These are phyloP conservation scores for Ceratorhiza oryzae-sativae DNA, from an alignment of 1,284 basidiomycete species.

Conservation along the genomic window DNA sequence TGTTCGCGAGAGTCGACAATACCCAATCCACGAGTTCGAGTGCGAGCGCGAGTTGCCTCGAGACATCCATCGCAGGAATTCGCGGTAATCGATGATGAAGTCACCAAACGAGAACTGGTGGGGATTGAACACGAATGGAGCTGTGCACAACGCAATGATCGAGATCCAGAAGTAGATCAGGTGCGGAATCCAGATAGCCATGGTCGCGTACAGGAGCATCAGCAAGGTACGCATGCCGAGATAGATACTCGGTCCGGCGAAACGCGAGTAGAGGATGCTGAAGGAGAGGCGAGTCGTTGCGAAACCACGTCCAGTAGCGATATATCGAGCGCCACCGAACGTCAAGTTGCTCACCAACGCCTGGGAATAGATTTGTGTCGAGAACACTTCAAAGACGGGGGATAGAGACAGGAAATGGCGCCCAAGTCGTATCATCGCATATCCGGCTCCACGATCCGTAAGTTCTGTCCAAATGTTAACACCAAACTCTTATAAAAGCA, in stretches of 20 bases:
- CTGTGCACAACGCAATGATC: constrained; percentile 83
- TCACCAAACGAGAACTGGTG: constrained; percentile 96
- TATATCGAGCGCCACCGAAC: constrained; percentile 95
- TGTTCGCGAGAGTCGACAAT: constrained; percentile 91
- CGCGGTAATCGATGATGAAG: constrained; percentile 95
- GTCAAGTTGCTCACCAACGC: constrained; percentile 94
- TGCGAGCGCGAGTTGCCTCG: constrained; percentile 96
- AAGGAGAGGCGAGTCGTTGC: constrained; percentile 95
- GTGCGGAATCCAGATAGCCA: constrained; percentile 88
- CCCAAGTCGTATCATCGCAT: constrained; percentile 84
- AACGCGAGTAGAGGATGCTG: constrained; percentile 92
- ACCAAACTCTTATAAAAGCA: constrained; percentile 38
- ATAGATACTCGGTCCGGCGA: constrained; percentile 96
- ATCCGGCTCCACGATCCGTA: constrained; percentile 88
- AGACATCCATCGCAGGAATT: constrained; percentile 97
- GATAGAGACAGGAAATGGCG: constrained; percentile 94
- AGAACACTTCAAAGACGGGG: constrained; percentile 94
- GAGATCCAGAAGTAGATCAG: constrained; percentile 97
- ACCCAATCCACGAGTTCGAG: constrained; percentile 97
- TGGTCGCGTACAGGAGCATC: constrained; percentile 88
- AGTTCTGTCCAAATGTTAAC: constrained; percentile 64
- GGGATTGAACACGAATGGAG: constrained; percentile 96
- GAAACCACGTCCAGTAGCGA: constrained; percentile 97
- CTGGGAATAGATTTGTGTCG: constrained; percentile 95
- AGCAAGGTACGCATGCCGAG: constrained; percentile 90